Conservation (phyloP, 2,329 filamentous ascomycete genomes). For the Hymenoscyphus repandus region DNA sequence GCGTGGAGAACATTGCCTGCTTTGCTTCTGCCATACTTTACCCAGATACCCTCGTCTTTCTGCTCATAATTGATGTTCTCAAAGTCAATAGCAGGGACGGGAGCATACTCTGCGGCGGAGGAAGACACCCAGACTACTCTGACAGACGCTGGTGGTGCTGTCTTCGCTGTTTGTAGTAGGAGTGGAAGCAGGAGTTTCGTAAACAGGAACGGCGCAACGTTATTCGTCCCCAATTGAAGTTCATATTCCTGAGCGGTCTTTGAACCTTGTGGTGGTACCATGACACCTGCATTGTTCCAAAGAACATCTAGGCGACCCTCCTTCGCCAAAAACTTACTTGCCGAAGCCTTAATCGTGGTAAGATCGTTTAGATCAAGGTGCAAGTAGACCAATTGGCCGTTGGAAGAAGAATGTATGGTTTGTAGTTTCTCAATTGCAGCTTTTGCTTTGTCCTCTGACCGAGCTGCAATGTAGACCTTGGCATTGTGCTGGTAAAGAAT, state of each 20-base stretch:
- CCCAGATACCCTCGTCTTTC: no score
- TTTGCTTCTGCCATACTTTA: no score
- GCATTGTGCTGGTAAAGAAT: slow-evolving; percentile 36
- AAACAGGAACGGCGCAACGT: slow-evolving; percentile 32
- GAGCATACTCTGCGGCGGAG: no score
- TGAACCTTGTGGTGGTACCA: slow-evolving; percentile 28
- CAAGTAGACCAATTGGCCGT: slow-evolving; percentile 32
- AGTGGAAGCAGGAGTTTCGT: slow-evolving; percentile 30
- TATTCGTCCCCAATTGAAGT: slow-evolving; percentile 32
- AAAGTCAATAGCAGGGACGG: no score
- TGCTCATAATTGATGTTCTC: no score
- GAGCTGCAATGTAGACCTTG: slow-evolving; percentile 38
- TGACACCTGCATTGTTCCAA: slow-evolving; percentile 35
- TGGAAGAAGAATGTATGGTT: slow-evolving; percentile 15
- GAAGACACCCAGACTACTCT: slow-evolving; percentile 11
- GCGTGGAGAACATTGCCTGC: no score
- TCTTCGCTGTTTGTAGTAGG: slow-evolving; percentile 1
- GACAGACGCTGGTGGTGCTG: not conserved
- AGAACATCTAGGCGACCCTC: slow-evolving; percentile 35
- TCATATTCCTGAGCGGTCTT: slow-evolving; percentile 32
- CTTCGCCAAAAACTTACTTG: slow-evolving; percentile 28
- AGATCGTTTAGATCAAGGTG: slow-evolving; percentile 34
- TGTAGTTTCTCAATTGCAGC: slow-evolving; percentile 35
- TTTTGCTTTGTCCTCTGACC: slow-evolving; percentile 34
- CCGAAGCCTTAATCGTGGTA: slow-evolving; percentile 32